These are phyloP conservation scores for Pythium utonaiense DNA, from an alignment of 352 stramenopile species.

Conservation along the genomic window DNA sequence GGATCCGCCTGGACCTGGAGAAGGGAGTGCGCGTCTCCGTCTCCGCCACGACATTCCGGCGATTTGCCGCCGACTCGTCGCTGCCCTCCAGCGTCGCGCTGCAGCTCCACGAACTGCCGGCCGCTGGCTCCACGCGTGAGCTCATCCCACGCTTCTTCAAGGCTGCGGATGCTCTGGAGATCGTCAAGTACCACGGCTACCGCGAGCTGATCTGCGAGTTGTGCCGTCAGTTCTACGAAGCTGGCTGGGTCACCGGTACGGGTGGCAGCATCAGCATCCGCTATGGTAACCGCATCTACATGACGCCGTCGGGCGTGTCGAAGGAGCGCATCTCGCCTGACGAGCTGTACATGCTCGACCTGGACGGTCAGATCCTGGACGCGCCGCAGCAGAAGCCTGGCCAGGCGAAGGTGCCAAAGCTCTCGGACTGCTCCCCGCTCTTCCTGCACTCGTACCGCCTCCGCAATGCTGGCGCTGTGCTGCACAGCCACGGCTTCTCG, in stretches of 20 bases:
- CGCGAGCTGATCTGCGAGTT: constrained; percentile 70
- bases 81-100: constrained; percentile 16
- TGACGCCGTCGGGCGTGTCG: constrained; percentile 94
- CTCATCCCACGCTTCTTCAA: constrained; percentile 39
- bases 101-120: constrained; percentile 8
- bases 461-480: constrained; percentile 64
- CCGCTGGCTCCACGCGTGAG: background rate
- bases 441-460: constrained; percentile 93
- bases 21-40: constrained; percentile 37
- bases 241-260: constrained; percentile 94
- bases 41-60: constrained; percentile 27
- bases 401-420: constrained; percentile 47
- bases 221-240: constrained; percentile 71
- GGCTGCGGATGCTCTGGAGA: constrained; percentile 39
- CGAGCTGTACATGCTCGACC: constrained; percentile 94
- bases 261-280: constrained; percentile 93
- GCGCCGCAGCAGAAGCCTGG: constrained; percentile 40
- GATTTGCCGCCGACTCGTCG: constrained; percentile 38
- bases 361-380: constrained; percentile 77
- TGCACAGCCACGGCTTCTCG: constrained; percentile 78
- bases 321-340: constrained; percentile 95
- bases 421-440: constrained; percentile 92
- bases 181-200: constrained; percentile 35
- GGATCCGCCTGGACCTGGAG: constrained; percentile 51
- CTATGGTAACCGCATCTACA: constrained; percentile 91